Base-by-base conservation (phyloP, 192 early-diverging fungal species). In the Chytriomyces sp. region DNA sequence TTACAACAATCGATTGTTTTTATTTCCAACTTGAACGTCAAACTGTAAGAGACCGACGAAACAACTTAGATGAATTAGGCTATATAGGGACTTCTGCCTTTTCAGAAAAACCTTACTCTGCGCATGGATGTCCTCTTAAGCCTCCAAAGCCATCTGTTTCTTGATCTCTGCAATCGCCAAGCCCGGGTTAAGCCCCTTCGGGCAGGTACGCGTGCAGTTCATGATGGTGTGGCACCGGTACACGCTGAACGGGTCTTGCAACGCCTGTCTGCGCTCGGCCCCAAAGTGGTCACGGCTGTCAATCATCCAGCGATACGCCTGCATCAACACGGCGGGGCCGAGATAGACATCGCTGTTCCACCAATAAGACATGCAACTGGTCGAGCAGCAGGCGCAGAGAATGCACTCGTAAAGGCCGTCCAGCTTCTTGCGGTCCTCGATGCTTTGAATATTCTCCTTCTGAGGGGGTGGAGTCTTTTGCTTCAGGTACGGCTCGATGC, bases 201-300 rank as follows among this genome's bases (percentile, higher is more conserved):
- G 96, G 79, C 96, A 97, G 39, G 96, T 99, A 70, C 91, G 86
- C 41, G 94, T 85, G 79, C 96, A 97, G 91, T 99, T 82, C 96
- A 96, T 96, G 79, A 98, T 98, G 64, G 96, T 97, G 85, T 98
- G 96, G 90, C 96, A 98, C 54, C 94, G 92, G 88, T 97, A 98
- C 4, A 96, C 89, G n/a, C 93, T 93, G 90, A 95, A 96, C 34
- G 93, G 85, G 80, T 96, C 94, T 78, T 98, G 95, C 75, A 98
- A 84, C 49, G 88, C 87, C 59, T 86, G 87, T 67, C 94, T 89
- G 70, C 96, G 90, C 78, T 97, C 92, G 62, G 77, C 59, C 38
- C 91, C 90, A 75, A 90, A 92, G 76, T 98, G 92, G 82, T 98
- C 96, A 78, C 96, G 92, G 52, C 91, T 92, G 81, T 98, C 96